Percentiles rank a stretch among this genome's conserved stretches.
Conservation (phyloP, 306 rosid genomes). For the Rosa lucieae region DNA sequence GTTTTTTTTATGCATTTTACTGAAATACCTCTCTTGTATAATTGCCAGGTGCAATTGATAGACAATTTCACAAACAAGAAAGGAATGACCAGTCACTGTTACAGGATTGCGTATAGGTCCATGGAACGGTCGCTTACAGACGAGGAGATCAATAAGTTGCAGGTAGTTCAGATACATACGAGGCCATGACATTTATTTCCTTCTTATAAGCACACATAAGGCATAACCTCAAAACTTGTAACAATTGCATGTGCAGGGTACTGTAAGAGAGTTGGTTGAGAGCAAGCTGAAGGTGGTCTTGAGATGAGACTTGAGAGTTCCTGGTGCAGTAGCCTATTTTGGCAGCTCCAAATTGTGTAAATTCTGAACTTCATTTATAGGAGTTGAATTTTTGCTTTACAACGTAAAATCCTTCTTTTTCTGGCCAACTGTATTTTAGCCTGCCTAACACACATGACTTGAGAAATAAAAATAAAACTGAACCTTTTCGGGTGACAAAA, state of each 20-base stretch:
- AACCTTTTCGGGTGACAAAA: neutral
- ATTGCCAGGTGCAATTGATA: conserved; percentile 70
- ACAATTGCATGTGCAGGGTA: conserved; percentile 28
- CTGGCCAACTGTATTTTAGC: neutral
- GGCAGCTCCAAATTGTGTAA: conserved; percentile 1
- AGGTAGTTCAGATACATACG: conserved; percentile 20
- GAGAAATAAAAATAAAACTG: neutral
- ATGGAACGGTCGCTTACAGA: conserved; percentile 98
- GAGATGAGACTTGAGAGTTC: conserved; percentile 36
- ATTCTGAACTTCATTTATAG: neutral
- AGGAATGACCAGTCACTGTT: conserved; percentile 97
- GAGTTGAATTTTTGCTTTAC: neutral
- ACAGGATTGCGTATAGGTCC: conserved; percentile 87
- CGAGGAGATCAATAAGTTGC: conserved; percentile 77
- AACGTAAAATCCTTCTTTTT: neutral
- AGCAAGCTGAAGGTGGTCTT: conserved; percentile 51
- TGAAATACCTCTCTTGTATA: neutral
- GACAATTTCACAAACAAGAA: conserved; percentile 97
- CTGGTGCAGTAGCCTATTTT: neutral
- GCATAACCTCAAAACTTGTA: neutral
- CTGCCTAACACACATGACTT: neutral
- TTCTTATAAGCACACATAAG: neutral
- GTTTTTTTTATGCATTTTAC: neutral
- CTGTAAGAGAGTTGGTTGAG: conserved; percentile 42
- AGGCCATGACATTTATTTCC: neutral